Evolutionary conservation across 352 stramenopile genomes (phyloP).

Genomic region (Phytopythium vexans): DNA sequence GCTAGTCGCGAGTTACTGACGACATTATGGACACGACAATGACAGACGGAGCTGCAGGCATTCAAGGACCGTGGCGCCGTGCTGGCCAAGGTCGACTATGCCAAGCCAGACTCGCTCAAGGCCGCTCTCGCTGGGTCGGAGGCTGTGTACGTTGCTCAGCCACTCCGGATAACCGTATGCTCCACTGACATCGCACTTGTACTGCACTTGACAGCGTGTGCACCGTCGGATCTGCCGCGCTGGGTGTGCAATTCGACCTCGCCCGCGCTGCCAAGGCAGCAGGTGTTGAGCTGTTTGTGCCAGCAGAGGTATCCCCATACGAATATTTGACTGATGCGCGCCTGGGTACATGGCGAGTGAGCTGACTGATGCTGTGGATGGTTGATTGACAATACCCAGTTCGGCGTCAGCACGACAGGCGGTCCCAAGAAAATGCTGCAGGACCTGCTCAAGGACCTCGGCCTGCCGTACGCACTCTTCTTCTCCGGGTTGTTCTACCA

Average conservation of each 20-base stretch:
- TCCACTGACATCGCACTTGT: neutral
- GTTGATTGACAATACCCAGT: too few species aligned
- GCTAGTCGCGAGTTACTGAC: too few species aligned
- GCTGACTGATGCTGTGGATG: too few species aligned
- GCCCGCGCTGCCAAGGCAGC: conserved; percentile 16
- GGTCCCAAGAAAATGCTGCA: conserved; percentile 18
- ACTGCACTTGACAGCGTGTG: conserved; percentile 11
- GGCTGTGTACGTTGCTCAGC: conserved; percentile 10
- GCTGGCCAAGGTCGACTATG: conserved; percentile 18
- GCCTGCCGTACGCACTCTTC: conserved; percentile 23
- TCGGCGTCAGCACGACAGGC: conserved; percentile 9
- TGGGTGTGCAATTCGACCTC: conserved; percentile 9
- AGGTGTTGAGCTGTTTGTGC: conserved; percentile 15
- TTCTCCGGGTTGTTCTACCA: conserved; percentile 19
- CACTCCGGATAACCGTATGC: neutral
- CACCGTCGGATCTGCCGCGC: conserved; percentile 5
- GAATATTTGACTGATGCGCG: neutral
- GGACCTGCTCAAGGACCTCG: conserved; percentile 15
- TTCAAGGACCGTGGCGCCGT: conserved; percentile 23
- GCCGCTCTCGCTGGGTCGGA: conserved; percentile 14
- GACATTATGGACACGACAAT: too few species aligned
- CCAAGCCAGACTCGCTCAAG: conserved; percentile 11
- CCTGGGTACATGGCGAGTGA: neutral
- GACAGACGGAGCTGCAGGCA: conserved; percentile 17
- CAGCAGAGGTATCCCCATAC: conserved; percentile 20